phyloP scores from a whole-genome alignment of 495 filamentous ascomycete genomes.

The Annulohypoxylon stygium region DNA sequence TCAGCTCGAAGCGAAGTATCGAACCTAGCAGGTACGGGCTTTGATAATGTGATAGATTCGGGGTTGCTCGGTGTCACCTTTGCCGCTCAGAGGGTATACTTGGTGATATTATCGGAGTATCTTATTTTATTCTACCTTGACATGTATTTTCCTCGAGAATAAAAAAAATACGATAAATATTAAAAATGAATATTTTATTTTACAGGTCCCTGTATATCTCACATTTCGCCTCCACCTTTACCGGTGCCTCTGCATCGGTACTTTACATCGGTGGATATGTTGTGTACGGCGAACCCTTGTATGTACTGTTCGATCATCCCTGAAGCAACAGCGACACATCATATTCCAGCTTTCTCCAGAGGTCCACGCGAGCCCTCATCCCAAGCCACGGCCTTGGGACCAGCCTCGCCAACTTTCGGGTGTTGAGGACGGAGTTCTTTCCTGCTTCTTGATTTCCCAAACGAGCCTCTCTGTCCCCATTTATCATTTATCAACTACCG shows the following conservation, averaged over 20 bases:
- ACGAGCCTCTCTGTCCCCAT: not conserved
- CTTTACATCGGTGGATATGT: not conserved
- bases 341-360: slow-evolving; percentile 18
- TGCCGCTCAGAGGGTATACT: not conserved
- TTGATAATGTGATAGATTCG: not conserved
- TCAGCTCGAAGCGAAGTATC: slow-evolving; percentile 11
- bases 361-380: slow-evolving; percentile 19
- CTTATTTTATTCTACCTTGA: not conserved
- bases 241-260: slow-evolving; percentile 25
- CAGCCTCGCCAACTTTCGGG: slow-evolving; percentile 9
- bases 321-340: slow-evolving; percentile 38
- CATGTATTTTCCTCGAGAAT: not conserved
- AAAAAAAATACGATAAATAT: slow-evolving; percentile 20
- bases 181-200: slow-evolving; percentile 12
- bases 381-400: slow-evolving; percentile 35
- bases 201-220: not conserved
- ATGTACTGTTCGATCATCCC: slow-evolving; percentile 18
- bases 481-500: slow-evolving; percentile 16
- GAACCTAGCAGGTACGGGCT: not conserved
- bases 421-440: not conserved
- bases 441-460: not conserved
- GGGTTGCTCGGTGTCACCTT: not conserved
- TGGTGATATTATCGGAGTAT: slow-evolving; percentile 11
- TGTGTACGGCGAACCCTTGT: slow-evolving; percentile 3
- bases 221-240: slow-evolving; percentile 1